Base-by-base conservation (phyloP, 495 filamentous ascomycete genomes). In the Filosporella fistucella region DNA sequence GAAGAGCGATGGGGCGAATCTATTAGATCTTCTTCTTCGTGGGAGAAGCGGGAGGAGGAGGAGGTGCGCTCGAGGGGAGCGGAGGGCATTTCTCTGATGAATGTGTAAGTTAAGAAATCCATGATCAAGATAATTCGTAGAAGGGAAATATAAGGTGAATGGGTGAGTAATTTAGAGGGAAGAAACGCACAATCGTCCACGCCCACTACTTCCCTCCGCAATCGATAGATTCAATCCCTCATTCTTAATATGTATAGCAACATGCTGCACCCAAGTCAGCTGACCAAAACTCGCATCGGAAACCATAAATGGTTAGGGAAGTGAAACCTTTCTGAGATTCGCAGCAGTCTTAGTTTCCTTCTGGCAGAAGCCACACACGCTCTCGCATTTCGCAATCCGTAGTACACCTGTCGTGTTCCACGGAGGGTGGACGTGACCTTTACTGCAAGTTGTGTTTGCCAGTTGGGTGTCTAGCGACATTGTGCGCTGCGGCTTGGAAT, bases 271-370 rank as follows among this genome's bases (percentile, higher is more conserved):
- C 17, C n/a, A 29, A 16, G 12, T 54, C 17, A 51, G 42, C 38
- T 30, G n/a, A 36, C 17, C 37, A 34, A 6, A n/a, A n/a, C n/a
- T n/a, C n/a, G 16, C 5, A 21, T 21, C 18, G 17, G n/a, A 11
- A 25, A 21, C 10, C 11, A 4, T 12, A 10, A 42, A 25, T 24
- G 20, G 2, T 3, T 16, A 21, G n/a, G 4, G 30, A 12, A 33
- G 22, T 21, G 28, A 7, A 2, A 58, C 55, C 50, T 58, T 58
- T 29, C 55, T 43, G 8, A 58, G 24, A 36, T 58, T 58, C 32
- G 55, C 55, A 18, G 55, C 55, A 4, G 55, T 58, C 35, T 58
- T 58, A 10, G 55, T 58, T 36, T 58, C 55, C 39, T 58, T 58
- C 35, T 58, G 50, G 30, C 55, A 58, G 30, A 58, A 58, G 1